phyloP scores from a whole-genome alignment of 805 yeast genomes.

The Yamadazyma kitorensis region DNA sequence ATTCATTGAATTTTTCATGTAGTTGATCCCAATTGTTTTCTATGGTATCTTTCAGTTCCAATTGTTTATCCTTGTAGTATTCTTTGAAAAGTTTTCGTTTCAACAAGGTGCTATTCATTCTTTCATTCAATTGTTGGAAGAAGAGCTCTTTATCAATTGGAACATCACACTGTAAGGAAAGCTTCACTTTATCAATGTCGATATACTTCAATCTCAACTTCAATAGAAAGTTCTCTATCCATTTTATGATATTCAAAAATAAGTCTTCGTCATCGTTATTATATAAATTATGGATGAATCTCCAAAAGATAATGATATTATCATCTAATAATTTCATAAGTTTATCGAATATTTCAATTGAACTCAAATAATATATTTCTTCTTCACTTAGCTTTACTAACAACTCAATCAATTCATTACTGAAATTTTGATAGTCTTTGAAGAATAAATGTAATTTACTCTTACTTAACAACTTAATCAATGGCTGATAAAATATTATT shows the following conservation, averaged over 20 bases:
- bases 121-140: constrained; percentile 35
- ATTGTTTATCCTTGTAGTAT: constrained; percentile 18
- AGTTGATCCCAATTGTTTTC: constrained; percentile 45
- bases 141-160: constrained; percentile 32
- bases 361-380: constrained; percentile 43
- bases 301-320: constrained; percentile 71
- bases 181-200: constrained; percentile 28
- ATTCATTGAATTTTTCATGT: constrained; percentile 29
- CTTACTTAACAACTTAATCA: constrained; percentile 34
- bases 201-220: constrained; percentile 62
- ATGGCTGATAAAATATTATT: constrained; percentile 40
- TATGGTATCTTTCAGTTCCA: constrained; percentile 19
- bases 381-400: constrained; percentile 53
- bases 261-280: constrained; percentile 67
- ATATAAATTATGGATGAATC: constrained; percentile 79
- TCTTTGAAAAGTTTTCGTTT: constrained; percentile 40
- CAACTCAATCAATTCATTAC: constrained; percentile 61
- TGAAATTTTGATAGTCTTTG: constrained; percentile 34
- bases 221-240: constrained; percentile 68
- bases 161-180: constrained; percentile 20
- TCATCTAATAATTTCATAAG: constrained; percentile 64
- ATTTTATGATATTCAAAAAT: constrained; percentile 66
- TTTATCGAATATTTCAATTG: constrained; percentile 63
- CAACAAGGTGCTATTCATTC: constrained; percentile 33
- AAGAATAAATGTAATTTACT: constrained; percentile 39